Base-by-base conservation (phyloP, 177 flowering plant species). In the Telopea speciosissima region DNA sequence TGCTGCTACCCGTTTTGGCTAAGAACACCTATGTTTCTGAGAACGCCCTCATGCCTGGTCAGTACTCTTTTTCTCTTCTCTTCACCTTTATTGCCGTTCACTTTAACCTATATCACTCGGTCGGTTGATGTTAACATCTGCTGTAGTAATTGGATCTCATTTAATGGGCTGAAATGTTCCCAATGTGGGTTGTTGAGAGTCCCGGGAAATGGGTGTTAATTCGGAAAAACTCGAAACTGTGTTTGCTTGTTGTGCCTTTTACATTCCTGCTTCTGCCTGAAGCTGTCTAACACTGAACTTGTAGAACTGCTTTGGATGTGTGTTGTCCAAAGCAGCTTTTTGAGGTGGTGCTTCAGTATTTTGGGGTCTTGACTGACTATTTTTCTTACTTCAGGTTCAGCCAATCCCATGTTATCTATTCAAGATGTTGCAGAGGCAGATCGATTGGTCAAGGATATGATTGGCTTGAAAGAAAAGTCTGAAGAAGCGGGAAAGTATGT, bases 21-120 rank as follows among this genome's bases (percentile, higher is more conserved):
- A 95, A 93, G 80, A 93, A 84, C 81, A 95, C 98, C 33, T 91
- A 95, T 79, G 78, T 95, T 45, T 95, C 99, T 3, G 99, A 95
- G 71, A 95, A 95, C 77, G 97, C 99, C 23, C 92, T 95, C 21
- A 88, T 95, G 90, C 99, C 99, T 62, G 99, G 99, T 94, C 24
- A 14, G 68, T 73, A 22, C 31, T 23, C 11, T 25, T 72, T 31
- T 12, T 31, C 72, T 23, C 45, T 23, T 13, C 11, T 59, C 42
- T 28, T 24, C 28, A 16, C 2, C 16, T 19, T 49, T 12, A 49
- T 49, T 49, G 54, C 8, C 3, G 19, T 49, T 16, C 8, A 49
- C 19, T 6, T 49, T 28, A 28, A 12, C 54, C 14, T 49, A 12
- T 49, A 49, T 49, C 19, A 5, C 40, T 8, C 6, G 40, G 54